These are phyloP conservation scores for Clarkia xantiana DNA, from an alignment of 345 rosid genomes.

Conservation along the genomic window DNA sequence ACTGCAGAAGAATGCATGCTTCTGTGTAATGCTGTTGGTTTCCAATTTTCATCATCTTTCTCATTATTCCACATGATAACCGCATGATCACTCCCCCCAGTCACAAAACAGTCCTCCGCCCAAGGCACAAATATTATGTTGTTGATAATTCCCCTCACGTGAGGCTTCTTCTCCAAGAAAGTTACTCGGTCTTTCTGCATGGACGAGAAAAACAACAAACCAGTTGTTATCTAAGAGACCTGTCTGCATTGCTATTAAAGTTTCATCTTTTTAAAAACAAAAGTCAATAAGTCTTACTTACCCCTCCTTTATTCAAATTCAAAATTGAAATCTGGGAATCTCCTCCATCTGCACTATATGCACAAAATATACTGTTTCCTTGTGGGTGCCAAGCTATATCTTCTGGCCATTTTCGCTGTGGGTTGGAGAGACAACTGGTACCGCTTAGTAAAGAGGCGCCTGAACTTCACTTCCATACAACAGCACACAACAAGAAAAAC, in stretches of 20 bases:
- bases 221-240: too few relatives aligned
- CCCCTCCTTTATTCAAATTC: constrained; percentile 48
- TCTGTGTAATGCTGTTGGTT: constrained; percentile 56
- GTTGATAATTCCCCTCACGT: constrained; percentile 71
- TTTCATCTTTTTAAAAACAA: too few relatives aligned
- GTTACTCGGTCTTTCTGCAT: constrained; percentile 40
- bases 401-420: constrained; percentile 87
- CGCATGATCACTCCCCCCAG: constrained; percentile 88
- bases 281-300: constrained; percentile 24
- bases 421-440: constrained; percentile 47
- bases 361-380: constrained; percentile 54
- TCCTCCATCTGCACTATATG: constrained; percentile 58
- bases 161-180: constrained; percentile 68
- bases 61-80: constrained; percentile 66
- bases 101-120: constrained; percentile 56
- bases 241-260: too few relatives aligned
- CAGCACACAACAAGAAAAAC: not conserved
- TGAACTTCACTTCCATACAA: constrained; percentile 32
- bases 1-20: constrained; percentile 83
- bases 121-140: constrained; percentile 72
- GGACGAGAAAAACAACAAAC: too few relatives aligned
- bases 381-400: constrained; percentile 88
- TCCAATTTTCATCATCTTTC: constrained; percentile 59
- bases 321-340: constrained; percentile 80
- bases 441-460: constrained; percentile 59